Percentiles rank a stretch among this genome's conserved stretches.
Evolutionary conservation across 2,329 filamentous ascomycete genomes (phyloP).

Genomic region (Phyllosticta paracitricarpa): DNA sequence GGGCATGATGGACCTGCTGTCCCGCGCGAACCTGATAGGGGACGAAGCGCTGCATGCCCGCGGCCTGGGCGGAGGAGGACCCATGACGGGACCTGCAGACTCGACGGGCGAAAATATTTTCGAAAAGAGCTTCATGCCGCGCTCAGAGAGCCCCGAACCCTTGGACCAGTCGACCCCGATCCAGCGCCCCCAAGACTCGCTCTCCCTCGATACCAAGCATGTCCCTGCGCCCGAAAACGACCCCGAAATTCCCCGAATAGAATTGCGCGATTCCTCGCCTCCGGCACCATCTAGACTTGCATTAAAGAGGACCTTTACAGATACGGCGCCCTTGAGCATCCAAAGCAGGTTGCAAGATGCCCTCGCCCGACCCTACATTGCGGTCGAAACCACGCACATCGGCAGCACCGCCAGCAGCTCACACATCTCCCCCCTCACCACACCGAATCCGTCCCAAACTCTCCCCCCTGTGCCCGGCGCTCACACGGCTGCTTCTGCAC

Average conservation of each 20-base stretch:
- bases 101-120: constrained; percentile 70
- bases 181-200: constrained; percentile 17
- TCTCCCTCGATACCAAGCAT: not conserved
- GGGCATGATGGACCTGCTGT: constrained; percentile 80
- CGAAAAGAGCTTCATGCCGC: constrained; percentile 63
- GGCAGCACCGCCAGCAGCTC: not conserved
- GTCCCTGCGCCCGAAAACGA: not conserved
- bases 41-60: constrained; percentile 50
- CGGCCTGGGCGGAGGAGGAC: constrained; percentile 44
- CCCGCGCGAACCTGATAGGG: constrained; percentile 68
- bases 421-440: constrained; percentile 33
- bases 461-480: constrained; percentile 24
- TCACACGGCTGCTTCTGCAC: constrained; percentile 31
- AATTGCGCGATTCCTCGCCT: constrained; percentile 12
- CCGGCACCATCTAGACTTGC: constrained; percentile 36
- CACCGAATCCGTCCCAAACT: constrained; percentile 16
- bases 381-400: constrained; percentile 38
- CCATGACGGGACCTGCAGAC: constrained; percentile 71
- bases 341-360: constrained; percentile 79
- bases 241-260: not conserved
- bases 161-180: constrained; percentile 15
- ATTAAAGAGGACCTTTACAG: constrained; percentile 81
- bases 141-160: constrained; percentile 35
- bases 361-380: constrained; percentile 69
- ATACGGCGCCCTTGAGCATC: constrained; percentile 62